Conservation (phyloP, 73 alveolate species). For the Symbiodinium natans region DNA sequence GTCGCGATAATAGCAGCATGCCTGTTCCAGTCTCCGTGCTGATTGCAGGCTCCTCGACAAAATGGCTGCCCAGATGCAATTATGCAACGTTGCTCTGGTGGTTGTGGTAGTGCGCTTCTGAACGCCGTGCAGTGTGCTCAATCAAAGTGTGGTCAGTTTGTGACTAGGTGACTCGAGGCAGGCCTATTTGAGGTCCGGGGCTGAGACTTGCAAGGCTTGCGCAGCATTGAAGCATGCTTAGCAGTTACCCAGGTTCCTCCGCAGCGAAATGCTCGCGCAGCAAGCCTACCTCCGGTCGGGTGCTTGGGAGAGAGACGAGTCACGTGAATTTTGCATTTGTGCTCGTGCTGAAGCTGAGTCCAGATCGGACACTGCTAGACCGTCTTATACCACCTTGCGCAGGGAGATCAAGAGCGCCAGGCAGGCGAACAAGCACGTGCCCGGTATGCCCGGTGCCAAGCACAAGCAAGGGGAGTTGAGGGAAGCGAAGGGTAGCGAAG, state of each 20-base stretch:
- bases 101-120: not conserved
- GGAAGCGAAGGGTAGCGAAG: too few relatives aligned
- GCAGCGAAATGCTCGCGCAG: not conserved
- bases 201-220: not conserved
- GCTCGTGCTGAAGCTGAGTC: not conserved
- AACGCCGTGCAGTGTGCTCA: too few relatives aligned
- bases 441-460: too few relatives aligned
- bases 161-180: not conserved
- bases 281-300: not conserved
- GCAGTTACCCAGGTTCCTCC: conserved; percentile 5
- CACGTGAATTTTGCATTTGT: not conserved
- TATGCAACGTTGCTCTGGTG: too few relatives aligned
- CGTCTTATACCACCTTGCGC: not conserved
- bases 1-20: too few relatives aligned
- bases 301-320: not conserved
- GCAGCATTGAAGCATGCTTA: too few relatives aligned
- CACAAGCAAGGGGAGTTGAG: too few relatives aligned
- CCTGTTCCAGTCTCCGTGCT: too few relatives aligned
- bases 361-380: too few relatives aligned
- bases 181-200: not conserved
- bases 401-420: conserved; percentile 14
- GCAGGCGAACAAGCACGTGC: not conserved
- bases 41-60: not conserved
- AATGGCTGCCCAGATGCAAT: not conserved
- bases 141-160: not conserved